Evolutionary conservation across 768 basidiomycete genomes (phyloP).

Genomic region (Phylloporus rhodoxanthus): DNA sequence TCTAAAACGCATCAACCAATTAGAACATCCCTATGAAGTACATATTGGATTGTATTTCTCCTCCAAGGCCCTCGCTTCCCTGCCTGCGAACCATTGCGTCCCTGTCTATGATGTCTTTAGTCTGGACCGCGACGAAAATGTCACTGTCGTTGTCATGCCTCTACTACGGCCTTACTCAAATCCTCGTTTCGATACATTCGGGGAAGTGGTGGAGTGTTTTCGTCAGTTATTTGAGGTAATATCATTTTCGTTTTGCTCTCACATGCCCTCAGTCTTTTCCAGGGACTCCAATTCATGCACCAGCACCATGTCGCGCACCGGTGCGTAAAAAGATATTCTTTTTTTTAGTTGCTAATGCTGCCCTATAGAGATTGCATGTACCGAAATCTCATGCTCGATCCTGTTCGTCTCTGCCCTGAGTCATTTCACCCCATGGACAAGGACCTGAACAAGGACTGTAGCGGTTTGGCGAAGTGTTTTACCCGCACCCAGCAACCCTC

Average conservation of each 20-base stretch:
- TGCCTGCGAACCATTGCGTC: conserved; percentile 22
- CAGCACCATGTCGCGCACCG: conserved; percentile 17
- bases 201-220: conserved; percentile 31
- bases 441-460: conserved; percentile 14
- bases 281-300: conserved; percentile 28
- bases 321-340: background rate
- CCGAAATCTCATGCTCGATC: conserved; percentile 33
- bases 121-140: background rate
- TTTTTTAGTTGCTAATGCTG: background rate
- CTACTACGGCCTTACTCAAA: conserved; percentile 24
- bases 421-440: conserved; percentile 23
- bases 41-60: conserved; percentile 10
- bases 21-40: background rate
- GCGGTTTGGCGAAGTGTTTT: conserved; percentile 17
- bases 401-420: conserved; percentile 20
- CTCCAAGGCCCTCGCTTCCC: background rate
- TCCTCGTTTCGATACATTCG: conserved; percentile 27
- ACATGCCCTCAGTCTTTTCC: background rate
- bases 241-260: background rate
- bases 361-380: conserved; percentile 23
- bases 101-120: conserved; percentile 20
- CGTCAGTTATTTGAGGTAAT: conserved; percentile 28
- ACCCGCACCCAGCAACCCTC: conserved; percentile 29
- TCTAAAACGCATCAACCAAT: background rate
- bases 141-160: conserved; percentile 29